Evolutionary conservation across 331 rosid species (phyloP).

Genomic region (Malus hybrid): DNA sequence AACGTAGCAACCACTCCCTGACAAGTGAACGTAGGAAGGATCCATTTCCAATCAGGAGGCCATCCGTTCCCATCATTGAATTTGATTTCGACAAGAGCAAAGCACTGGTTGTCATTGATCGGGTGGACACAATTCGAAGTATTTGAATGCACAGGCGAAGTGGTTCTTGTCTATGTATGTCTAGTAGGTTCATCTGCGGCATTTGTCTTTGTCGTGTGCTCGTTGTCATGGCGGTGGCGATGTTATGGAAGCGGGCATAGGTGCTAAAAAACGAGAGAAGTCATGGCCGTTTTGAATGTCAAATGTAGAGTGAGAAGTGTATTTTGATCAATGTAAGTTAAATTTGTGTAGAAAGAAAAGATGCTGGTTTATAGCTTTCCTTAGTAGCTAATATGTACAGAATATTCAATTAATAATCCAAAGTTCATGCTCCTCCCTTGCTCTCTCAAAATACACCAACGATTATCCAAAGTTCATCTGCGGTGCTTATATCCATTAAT

Average conservation of each 20-base stretch:
- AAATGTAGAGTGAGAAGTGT: conserved; percentile 12
- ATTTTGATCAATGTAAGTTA: conserved; percentile 1
- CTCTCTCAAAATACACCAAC: not conserved
- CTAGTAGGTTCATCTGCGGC: not conserved
- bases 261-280: conserved; percentile 17
- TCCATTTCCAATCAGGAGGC: conserved; percentile 53
- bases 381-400: conserved; percentile 52
- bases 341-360: conserved; percentile 22
- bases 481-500: no score
- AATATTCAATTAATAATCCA: conserved; percentile 29
- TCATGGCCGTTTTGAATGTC: conserved; percentile 23
- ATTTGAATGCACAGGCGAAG: conserved; percentile 11
- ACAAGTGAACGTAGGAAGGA: conserved; percentile 45
- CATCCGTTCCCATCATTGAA: conserved; percentile 71
- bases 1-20: conserved; percentile 65
- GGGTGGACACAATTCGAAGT: conserved; percentile 72
- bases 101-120: conserved; percentile 85
- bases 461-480: no score
- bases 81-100: conserved; percentile 62
- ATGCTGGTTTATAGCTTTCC: conserved; percentile 19
- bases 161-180: not conserved
- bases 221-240: conserved; percentile 18
- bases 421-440: conserved; percentile 2
- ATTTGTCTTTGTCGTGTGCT: conserved; percentile 8
- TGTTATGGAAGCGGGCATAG: conserved; percentile 5